These are phyloP conservation scores for Mrakia blollopis DNA, from an alignment of 768 basidiomycete genomes.

Conservation along the genomic window DNA sequence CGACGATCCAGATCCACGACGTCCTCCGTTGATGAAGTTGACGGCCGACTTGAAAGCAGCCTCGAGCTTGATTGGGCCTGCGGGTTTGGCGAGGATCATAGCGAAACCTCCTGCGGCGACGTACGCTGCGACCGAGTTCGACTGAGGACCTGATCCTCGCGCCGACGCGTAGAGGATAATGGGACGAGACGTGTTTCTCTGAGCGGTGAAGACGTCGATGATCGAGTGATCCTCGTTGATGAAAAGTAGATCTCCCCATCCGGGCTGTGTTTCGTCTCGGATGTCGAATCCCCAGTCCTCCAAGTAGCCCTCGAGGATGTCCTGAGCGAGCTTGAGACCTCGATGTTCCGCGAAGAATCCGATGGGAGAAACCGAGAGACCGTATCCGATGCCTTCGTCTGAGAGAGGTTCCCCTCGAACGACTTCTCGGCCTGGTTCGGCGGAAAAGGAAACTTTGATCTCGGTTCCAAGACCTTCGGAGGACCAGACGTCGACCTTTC, in stretches of 20 bases:
- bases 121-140: slow-evolving; percentile 63
- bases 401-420: slow-evolving; percentile 51
- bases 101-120: slow-evolving; percentile 73
- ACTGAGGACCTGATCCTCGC: slow-evolving; percentile 54
- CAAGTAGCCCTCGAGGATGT: slow-evolving; percentile 62
- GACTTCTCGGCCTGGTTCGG: slow-evolving; percentile 55
- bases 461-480: slow-evolving; percentile 83
- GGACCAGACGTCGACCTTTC: slow-evolving; percentile 82
- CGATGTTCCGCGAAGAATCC: slow-evolving; percentile 64
- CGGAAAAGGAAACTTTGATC: slow-evolving; percentile 75
- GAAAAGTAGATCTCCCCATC: slow-evolving; percentile 20
- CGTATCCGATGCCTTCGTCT: slow-evolving; percentile 45
- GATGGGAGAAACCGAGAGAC: slow-evolving; percentile 56
- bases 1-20: not conserved
- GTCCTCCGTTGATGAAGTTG: not conserved
- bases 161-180: slow-evolving; percentile 71
- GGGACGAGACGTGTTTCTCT: slow-evolving; percentile 57
- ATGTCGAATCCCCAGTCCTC: slow-evolving; percentile 61
- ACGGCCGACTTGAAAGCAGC: slow-evolving; percentile 42
- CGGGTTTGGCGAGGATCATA: slow-evolving; percentile 82
- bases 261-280: slow-evolving; percentile 8
- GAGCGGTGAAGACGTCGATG: slow-evolving; percentile 51
- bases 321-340: slow-evolving; percentile 63
- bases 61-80: slow-evolving; percentile 70
- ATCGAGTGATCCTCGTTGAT: slow-evolving; percentile 24